Conservation (phyloP, 2,329 filamentous ascomycete genomes). For the Epichloe amarillans region DNA sequence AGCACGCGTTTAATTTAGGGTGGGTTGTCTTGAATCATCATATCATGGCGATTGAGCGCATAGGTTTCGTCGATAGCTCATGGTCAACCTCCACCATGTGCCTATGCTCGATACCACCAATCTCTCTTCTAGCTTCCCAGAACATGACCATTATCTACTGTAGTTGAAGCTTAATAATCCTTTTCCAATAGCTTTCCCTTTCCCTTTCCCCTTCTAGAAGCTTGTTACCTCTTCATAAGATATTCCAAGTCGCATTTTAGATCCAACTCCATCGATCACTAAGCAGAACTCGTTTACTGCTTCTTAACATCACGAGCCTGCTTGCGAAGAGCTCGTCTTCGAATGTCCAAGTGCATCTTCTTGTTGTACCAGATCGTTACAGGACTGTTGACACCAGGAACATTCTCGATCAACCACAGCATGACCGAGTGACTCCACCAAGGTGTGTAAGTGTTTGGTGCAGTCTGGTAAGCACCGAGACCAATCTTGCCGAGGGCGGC, state of each 20-base stretch:
- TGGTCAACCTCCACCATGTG: too few relatives aligned
- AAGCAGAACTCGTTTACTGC: constrained; percentile 17
- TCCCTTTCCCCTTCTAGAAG: not conserved
- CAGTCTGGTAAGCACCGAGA: constrained; percentile 62
- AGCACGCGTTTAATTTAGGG: too few relatives aligned
- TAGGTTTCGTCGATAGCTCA: too few relatives aligned
- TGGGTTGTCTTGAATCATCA: too few relatives aligned
- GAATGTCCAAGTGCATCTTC: constrained; percentile 70
- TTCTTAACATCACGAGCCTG: constrained; percentile 71
- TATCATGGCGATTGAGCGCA: too few relatives aligned
- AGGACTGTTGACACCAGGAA: constrained; percentile 35
- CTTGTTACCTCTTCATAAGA: not conserved
- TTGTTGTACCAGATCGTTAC: constrained; percentile 37
- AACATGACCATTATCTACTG: not conserved
- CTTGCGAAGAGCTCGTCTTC: constrained; percentile 71
- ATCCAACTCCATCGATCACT: not conserved
- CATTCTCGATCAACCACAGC: constrained; percentile 64
- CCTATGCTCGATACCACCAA: too few relatives aligned
- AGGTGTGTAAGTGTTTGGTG: constrained; percentile 75
- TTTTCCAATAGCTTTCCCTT: not conserved
- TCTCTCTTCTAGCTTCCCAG: not conserved
- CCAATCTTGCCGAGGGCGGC: constrained; percentile 71
- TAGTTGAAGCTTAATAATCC: not conserved
- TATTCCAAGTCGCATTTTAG: not conserved
- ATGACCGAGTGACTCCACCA: constrained; percentile 87